Evolutionary conservation across 345 rosid genomes (phyloP).

Genomic region (Kandelia obovata): DNA sequence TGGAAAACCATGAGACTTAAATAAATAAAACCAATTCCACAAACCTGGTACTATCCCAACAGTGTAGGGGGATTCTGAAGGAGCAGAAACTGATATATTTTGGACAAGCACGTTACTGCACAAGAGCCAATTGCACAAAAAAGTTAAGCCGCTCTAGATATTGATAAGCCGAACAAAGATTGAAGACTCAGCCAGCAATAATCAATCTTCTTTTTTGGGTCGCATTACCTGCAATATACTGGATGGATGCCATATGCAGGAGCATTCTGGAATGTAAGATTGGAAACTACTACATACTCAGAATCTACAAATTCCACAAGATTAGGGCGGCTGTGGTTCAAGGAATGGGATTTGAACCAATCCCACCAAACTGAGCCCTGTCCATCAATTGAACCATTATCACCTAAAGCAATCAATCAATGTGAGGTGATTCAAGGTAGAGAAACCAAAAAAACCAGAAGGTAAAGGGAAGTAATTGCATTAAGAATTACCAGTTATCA

Average conservation of each 20-base stretch:
- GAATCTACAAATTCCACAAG: slow-evolving; percentile 70
- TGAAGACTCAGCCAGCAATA: background rate
- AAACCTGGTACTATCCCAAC: slow-evolving; percentile 81
- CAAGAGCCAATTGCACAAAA: slow-evolving; percentile 10
- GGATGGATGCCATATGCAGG: slow-evolving; percentile 87
- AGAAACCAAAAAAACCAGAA: background rate
- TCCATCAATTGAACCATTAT: slow-evolving; percentile 85
- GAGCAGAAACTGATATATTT: slow-evolving; percentile 53
- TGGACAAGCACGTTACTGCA: slow-evolving; percentile 60
- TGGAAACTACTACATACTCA: slow-evolving; percentile 60
- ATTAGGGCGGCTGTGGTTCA: slow-evolving; percentile 89
- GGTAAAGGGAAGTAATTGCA: background rate
- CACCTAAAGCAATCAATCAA: slow-evolving; percentile 43
- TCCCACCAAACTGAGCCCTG: slow-evolving; percentile 94
- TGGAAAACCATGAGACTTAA: background rate
- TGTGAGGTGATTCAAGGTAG: background rate
- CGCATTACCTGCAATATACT: slow-evolving; percentile 70
- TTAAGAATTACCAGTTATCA: slow-evolving; percentile 60
- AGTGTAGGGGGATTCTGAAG: slow-evolving; percentile 58
- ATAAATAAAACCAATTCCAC: slow-evolving; percentile 5
- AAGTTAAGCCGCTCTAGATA: slow-evolving; percentile 1
- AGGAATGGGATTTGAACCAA: slow-evolving; percentile 51
- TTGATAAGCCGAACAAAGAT: background rate
- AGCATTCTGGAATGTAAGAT: slow-evolving; percentile 73
- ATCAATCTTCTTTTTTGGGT: background rate